Base-by-base conservation (phyloP, 495 filamentous ascomycete species). In the Jackrogersella multiformis region DNA sequence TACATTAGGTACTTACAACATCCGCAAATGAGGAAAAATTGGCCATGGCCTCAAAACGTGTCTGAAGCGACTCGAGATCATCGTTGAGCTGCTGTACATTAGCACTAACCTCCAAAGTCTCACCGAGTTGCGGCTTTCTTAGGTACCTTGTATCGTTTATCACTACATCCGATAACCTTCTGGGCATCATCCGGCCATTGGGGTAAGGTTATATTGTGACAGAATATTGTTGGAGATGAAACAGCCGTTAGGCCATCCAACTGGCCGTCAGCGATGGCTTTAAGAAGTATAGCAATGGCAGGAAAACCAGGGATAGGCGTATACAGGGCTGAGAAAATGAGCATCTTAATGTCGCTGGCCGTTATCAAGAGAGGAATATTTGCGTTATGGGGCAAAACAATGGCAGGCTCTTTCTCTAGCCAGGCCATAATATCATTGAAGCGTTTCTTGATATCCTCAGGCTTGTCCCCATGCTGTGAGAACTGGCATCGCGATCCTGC, bases 181-280 rank as follows among this genome's bases (percentile, higher is more conserved):
- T 76, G 74, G 0, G 78, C 77, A 32, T 85, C 81, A 34, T 81
- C 80, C 0, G 82, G 78, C 72, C 81, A 82, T 2, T 73, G 77
- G 1, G 81, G 71, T 10, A 83, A 49, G 15, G 83, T 80, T 2
- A 82, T 8, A 3, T 75, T 56, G 70, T 53, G 77, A 76, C 46
- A 84, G 68, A 44, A 39, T 53, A 38, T 42, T 32, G 57, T 72
- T 58, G 55, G 77, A 55, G 56, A 65, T 15, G 52, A 46, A 20
- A 56, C 10, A 7, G 6, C 2, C 10, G 55, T 46, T 0, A 46
- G 73, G n/a, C 5, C 10, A 10, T 68, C 55, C 15, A 72, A 44
- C 10, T 46, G 7, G 9, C 35, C 64, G 21, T 77, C 62, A 13
- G 65, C 30, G 12, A 59, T 6, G 8, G 68, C 58, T 44, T 77